phyloP scores from a whole-genome alignment of 768 basidiomycete genomes.

The Boletus rubroflammeus region DNA sequence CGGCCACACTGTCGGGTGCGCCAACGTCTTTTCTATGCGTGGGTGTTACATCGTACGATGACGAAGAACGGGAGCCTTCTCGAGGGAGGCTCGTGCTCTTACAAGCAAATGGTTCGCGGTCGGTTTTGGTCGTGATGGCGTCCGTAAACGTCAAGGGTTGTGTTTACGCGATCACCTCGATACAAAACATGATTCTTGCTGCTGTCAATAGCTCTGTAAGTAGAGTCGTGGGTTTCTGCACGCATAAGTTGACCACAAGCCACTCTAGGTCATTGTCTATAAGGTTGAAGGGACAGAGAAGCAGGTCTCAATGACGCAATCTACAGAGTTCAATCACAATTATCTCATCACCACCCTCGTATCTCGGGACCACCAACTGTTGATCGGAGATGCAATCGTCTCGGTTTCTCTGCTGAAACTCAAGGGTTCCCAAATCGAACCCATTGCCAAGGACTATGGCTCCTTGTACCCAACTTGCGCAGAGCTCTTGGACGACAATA shows the following conservation, averaged over 20 bases:
- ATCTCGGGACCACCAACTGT: constrained; percentile 48
- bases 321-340: constrained; percentile 75
- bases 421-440: constrained; percentile 40
- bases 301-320: constrained; percentile 32
- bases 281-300: constrained; percentile 36
- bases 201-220: constrained; percentile 76
- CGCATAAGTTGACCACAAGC: background rate
- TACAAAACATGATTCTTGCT: constrained; percentile 54
- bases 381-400: constrained; percentile 78
- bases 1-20: constrained; percentile 25
- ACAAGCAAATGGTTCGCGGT: constrained; percentile 24
- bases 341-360: constrained; percentile 72
- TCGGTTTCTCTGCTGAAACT: constrained; percentile 71
- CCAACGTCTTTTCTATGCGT: constrained; percentile 45
- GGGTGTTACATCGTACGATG: constrained; percentile 43
- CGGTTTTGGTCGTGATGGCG: constrained; percentile 34
- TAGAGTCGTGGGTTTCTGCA: background rate
- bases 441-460: constrained; percentile 69
- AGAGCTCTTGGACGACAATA: constrained; percentile 50
- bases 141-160: constrained; percentile 55
- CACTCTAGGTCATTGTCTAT: constrained; percentile 45
- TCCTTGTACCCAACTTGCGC: constrained; percentile 72
- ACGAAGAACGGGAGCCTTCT: constrained; percentile 47
- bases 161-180: constrained; percentile 58
- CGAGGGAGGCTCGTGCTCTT: constrained; percentile 63